Evolutionary conservation across 2,329 filamentous ascomycete genomes (phyloP).

Genomic region (Epichloe elymi): DNA sequence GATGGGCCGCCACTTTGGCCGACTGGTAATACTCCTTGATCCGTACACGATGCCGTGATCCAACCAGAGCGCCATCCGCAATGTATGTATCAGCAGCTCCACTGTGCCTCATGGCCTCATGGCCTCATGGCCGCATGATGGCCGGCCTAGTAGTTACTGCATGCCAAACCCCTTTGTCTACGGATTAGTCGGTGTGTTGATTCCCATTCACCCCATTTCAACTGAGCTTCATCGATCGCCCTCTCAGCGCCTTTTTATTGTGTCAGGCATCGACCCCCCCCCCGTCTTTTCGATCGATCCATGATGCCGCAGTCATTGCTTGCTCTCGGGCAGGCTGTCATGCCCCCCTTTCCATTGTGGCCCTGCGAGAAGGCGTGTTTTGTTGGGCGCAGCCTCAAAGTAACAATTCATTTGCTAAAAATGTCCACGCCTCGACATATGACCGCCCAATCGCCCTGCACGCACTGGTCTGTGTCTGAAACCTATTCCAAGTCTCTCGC

Average conservation of each 20-base stretch:
- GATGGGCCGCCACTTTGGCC: background rate
- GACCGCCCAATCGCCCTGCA: too few relatives aligned
- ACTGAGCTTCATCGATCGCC: background rate
- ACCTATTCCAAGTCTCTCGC: too few relatives aligned
- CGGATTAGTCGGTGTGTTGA: too few relatives aligned
- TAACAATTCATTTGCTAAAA: background rate
- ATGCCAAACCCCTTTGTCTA: background rate
- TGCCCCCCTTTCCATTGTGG: too few relatives aligned
- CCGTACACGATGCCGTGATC: constrained; percentile 5
- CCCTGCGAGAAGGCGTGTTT: too few relatives aligned
- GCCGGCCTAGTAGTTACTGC: constrained; percentile 16
- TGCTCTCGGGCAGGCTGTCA: background rate
- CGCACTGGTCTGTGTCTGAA: too few relatives aligned
- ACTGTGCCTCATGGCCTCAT: constrained; percentile 20
- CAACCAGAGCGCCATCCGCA: constrained; percentile 13
- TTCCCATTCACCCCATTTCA: constrained; percentile 7
- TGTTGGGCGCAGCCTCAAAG: background rate
- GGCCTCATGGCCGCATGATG: constrained; percentile 22
- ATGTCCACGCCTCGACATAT: too few relatives aligned
- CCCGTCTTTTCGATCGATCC: too few relatives aligned
- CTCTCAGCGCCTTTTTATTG: constrained; percentile 4
- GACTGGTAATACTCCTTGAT: background rate
- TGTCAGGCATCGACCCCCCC: constrained; percentile 7
- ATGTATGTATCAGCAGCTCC: constrained; percentile 14
- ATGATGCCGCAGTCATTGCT: background rate